Evolutionary conservation across 331 rosid genomes (phyloP).

Genomic region (Malus hybrid): DNA sequence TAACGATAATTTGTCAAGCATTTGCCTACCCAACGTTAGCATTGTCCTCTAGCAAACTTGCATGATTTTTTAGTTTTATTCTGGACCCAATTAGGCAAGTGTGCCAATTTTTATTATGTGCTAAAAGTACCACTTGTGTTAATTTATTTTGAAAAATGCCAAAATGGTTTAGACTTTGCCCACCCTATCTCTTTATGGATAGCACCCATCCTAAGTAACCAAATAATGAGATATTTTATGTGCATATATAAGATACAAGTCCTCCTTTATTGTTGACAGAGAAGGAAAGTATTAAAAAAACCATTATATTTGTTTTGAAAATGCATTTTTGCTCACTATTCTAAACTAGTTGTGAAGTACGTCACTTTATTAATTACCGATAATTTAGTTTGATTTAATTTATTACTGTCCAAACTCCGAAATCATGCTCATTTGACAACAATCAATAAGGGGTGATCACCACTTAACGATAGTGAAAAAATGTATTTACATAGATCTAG

Average conservation of each 20-base stretch:
- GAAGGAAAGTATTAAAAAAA: not conserved
- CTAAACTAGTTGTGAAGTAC: accelerated
- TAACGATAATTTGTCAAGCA: not conserved
- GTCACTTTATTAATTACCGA: no score
- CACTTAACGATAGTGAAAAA: not conserved
- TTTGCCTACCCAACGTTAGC: not conserved
- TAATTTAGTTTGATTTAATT: no score
- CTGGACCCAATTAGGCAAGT: not conserved
- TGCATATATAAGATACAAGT: not conserved
- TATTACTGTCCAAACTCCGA: no score
- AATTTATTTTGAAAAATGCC: not conserved
- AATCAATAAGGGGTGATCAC: not conserved
- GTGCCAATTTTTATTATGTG: not conserved
- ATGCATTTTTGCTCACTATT: no score
- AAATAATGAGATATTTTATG: not conserved
- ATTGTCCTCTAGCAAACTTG: not conserved
- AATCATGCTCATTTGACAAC: no score
- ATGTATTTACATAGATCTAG: not conserved
- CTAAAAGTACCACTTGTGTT: not conserved
- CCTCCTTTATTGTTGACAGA: not conserved
- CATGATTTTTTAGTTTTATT: not conserved
- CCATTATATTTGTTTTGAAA: not conserved
- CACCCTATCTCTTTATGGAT: not conserved
- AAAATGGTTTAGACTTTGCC: not conserved
- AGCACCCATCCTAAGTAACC: not conserved